Evolutionary conservation across 1,284 basidiomycete genomes (phyloP).

Genomic region (Ganoderma boninense): DNA sequence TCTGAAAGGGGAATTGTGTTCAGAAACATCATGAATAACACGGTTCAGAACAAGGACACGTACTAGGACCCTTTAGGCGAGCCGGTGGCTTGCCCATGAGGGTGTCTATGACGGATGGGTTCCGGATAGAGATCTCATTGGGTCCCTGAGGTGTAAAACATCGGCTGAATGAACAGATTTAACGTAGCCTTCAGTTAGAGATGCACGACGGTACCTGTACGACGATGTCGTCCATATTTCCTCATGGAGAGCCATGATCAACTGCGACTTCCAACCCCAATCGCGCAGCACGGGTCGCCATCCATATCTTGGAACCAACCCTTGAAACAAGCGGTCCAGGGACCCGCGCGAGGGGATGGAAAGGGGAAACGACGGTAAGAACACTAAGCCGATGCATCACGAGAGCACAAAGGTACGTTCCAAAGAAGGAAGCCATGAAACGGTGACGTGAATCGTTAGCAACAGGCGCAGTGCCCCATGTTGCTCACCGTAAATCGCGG

Average conservation of each 20-base stretch:
- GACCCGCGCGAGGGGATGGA: not conserved
- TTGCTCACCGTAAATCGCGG: not conserved
- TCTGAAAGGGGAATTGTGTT: not conserved
- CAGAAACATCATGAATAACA: not conserved
- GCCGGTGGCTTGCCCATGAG: not conserved
- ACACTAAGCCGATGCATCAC: not conserved
- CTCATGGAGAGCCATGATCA: not conserved
- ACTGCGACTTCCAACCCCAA: not conserved
- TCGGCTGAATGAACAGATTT: not conserved
- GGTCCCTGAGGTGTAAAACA: not conserved
- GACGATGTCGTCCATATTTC: not conserved
- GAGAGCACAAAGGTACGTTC: not conserved
- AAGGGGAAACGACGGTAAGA: not conserved
- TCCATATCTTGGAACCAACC: constrained; percentile 2
- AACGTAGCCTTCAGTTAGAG: not conserved
- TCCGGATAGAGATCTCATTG: not conserved
- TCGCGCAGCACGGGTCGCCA: not conserved
- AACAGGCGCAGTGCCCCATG: not conserved
- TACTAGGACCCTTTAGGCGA: not conserved
- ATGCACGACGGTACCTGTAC: not conserved
- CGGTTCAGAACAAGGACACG: not conserved
- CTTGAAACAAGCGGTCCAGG: not conserved
- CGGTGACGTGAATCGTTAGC: not conserved
- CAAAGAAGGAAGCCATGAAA: not conserved
- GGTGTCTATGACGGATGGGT: not conserved